These are phyloP conservation scores for Epichloe gansuensis DNA, from an alignment of 2,329 filamentous ascomycete genomes.

Conservation along the genomic window DNA sequence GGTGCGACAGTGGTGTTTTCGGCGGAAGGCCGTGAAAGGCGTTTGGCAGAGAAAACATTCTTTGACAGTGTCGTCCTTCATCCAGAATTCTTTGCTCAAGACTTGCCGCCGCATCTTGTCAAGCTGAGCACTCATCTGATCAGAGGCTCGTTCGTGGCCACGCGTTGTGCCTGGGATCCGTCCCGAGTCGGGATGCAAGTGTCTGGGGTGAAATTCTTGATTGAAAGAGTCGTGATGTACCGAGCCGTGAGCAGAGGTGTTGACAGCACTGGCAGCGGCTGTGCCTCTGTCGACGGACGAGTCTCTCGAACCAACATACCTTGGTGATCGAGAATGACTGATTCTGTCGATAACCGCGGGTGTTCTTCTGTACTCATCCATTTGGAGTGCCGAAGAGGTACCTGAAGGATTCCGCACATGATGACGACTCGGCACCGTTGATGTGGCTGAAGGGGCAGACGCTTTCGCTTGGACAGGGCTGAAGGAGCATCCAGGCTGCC, in stretches of 20 bases:
- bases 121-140: conserved; percentile 47
- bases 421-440: conserved; percentile 23
- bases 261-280: conserved; percentile 44
- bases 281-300: conserved; percentile 47
- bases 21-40: conserved; percentile 81
- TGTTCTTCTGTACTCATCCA: conserved; percentile 28
- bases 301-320: conserved; percentile 37
- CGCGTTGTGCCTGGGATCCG: conserved; percentile 45
- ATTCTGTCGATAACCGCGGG: conserved; percentile 46
- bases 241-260: conserved; percentile 45
- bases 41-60: conserved; percentile 91
- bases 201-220: conserved; percentile 32
- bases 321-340: conserved; percentile 31
- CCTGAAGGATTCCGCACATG: conserved; percentile 22
- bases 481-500: conserved; percentile 29
- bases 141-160: conserved; percentile 41
- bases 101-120: conserved; percentile 75
- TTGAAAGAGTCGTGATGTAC: conserved; percentile 45
- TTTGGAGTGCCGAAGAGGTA: conserved; percentile 23
- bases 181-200: conserved; percentile 32
- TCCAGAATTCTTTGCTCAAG: conserved; percentile 94
- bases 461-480: conserved; percentile 27
- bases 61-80: conserved; percentile 96
- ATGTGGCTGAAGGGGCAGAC: conserved; percentile 16
- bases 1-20: conserved; percentile 91